These are phyloP conservation scores for Ophiostoma sp. DNA, from an alignment of 2,329 filamentous ascomycete species.

Conservation along the genomic window DNA sequence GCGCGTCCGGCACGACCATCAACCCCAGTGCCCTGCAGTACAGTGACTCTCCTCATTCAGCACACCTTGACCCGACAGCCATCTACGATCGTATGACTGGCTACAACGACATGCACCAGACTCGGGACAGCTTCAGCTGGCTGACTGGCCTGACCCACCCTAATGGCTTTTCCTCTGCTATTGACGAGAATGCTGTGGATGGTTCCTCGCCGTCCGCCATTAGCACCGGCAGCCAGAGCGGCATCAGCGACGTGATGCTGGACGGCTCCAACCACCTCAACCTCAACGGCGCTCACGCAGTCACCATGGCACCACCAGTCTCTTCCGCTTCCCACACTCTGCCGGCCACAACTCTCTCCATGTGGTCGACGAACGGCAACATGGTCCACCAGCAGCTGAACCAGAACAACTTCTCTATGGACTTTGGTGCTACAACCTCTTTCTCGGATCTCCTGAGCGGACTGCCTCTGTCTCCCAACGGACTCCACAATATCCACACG, in stretches of 20 bases:
- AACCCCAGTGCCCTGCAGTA: conserved; percentile 80
- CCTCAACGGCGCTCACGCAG: neutral
- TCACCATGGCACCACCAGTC: conserved; percentile 49
- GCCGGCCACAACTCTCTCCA: conserved; percentile 40
- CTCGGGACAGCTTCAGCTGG: conserved; percentile 80
- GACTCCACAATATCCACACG: neutral
- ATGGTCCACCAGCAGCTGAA: conserved; percentile 67
- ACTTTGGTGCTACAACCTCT: conserved; percentile 65
- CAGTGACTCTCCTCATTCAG: conserved; percentile 68
- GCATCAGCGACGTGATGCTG: conserved; percentile 86
- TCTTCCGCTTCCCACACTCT: conserved; percentile 41
- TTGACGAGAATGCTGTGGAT: conserved; percentile 78
- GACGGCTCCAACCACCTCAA: conserved; percentile 69
- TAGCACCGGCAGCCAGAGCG: conserved; percentile 90
- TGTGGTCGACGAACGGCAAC: conserved; percentile 63
- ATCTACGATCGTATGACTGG: conserved; percentile 41
- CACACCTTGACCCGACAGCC: conserved; percentile 55
- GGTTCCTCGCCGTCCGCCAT: conserved; percentile 95
- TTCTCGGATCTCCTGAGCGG: conserved; percentile 76
- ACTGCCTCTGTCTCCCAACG: conserved; percentile 73
- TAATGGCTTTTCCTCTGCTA: conserved; percentile 61
- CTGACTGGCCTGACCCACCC: conserved; percentile 75
- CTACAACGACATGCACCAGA: conserved; percentile 40
- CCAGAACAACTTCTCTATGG: conserved; percentile 70
- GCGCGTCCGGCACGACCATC: conserved; percentile 61